Percentiles rank a stretch among this genome's conserved stretches.
Conservation (phyloP, 768 basidiomycete genomes). For the Rhodotorula paludigena region DNA sequence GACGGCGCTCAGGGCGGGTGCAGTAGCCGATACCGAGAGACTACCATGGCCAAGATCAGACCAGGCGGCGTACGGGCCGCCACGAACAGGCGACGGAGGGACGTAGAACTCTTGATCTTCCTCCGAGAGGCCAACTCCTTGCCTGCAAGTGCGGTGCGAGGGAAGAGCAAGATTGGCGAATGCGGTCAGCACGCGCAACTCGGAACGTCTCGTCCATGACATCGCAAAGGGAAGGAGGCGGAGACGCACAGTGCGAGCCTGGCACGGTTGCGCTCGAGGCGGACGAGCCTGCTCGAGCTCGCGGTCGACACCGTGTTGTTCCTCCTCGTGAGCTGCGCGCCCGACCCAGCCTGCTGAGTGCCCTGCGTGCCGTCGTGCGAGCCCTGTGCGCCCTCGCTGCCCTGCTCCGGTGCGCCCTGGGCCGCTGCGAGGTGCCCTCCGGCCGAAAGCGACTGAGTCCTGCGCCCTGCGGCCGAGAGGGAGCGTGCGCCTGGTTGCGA, state of each 20-base stretch:
- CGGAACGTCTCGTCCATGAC: too few relatives aligned
- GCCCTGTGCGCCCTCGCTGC: neutral
- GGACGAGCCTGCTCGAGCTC: constrained; percentile 14
- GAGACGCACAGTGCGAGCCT: constrained; percentile 27
- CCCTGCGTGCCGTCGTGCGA: neutral
- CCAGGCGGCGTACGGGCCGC: constrained; percentile 14
- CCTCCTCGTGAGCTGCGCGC: constrained; percentile 7
- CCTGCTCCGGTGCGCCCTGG: too few relatives aligned
- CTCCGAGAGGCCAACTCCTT: constrained; percentile 32
- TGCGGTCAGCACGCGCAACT: neutral
- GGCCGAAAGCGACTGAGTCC: too few relatives aligned
- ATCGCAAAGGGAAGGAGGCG: neutral
- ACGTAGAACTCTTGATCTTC: constrained; percentile 39
- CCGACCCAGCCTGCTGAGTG: neutral
- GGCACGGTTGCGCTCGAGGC: constrained; percentile 25
- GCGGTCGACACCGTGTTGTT: constrained; percentile 27
- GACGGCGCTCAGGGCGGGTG: neutral
- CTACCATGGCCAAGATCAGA: constrained; percentile 27
- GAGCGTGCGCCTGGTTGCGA: too few relatives aligned
- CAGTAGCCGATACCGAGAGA: neutral
- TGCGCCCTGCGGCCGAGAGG: too few relatives aligned
- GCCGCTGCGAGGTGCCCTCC: too few relatives aligned
- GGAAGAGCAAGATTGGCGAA: neutral
- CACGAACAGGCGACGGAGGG: constrained; percentile 26
- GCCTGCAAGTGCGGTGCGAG: neutral